phyloP scores from a whole-genome alignment of 345 rosid species.

The Aquilaria yunnanensis region DNA sequence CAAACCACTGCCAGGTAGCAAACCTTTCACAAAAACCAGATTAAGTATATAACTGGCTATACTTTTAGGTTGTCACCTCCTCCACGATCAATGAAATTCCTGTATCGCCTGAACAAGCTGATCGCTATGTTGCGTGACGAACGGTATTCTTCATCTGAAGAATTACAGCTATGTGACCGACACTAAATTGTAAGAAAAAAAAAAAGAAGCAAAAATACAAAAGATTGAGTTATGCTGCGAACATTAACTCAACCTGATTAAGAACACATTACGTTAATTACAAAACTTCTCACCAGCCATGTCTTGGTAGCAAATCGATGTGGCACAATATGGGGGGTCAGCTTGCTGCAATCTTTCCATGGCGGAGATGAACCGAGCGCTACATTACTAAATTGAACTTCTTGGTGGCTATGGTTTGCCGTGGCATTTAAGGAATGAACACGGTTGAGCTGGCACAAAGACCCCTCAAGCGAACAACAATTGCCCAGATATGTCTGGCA shows the following conservation, averaged over 20 bases:
- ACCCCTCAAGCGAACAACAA: constrained; percentile 16
- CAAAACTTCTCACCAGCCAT: constrained; percentile 47
- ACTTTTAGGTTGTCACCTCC: constrained; percentile 92
- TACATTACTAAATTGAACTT: constrained; percentile 21
- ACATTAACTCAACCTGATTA: not conserved
- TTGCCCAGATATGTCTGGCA: constrained; percentile 19
- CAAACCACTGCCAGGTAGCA: not conserved
- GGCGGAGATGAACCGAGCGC: constrained; percentile 25
- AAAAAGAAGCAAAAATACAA: constrained; percentile 3
- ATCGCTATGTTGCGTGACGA: constrained; percentile 86
- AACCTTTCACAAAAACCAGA: constrained; percentile 12
- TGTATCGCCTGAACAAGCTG: constrained; percentile 79
- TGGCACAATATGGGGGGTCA: constrained; percentile 16
- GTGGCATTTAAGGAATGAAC: constrained; percentile 21
- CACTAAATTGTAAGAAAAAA: constrained; percentile 34
- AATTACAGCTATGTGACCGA: constrained; percentile 37
- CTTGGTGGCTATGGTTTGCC: constrained; percentile 20
- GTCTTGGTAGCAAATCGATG: constrained; percentile 28
- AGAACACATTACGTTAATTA: not conserved
- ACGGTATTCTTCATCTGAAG: constrained; percentile 75
- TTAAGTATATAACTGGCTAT: constrained; percentile 26
- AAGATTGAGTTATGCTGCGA: constrained; percentile 2
- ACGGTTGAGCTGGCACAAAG: constrained; percentile 17
- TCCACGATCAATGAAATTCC: constrained; percentile 78
- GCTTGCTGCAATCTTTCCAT: constrained; percentile 32